Evolutionary conservation across 805 yeast species (phyloP).

Genomic region (Cyberlindnera veronae): DNA sequence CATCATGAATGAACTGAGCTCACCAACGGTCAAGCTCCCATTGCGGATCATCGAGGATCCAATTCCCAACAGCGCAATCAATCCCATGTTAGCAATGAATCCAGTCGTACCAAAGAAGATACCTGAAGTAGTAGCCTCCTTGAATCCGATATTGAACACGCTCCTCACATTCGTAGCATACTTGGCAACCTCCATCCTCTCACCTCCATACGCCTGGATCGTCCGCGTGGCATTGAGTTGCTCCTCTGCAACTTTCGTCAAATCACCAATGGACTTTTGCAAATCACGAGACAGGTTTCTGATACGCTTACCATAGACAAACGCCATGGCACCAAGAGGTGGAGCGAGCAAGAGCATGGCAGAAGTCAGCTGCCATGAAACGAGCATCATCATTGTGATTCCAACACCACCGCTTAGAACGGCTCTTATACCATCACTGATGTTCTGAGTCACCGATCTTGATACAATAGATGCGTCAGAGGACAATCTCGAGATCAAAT

Average conservation of each 20-base stretch:
- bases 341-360: constrained; percentile 81
- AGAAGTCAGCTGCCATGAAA: constrained; percentile 77
- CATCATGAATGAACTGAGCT: constrained; percentile 89
- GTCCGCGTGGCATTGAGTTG: constrained; percentile 82
- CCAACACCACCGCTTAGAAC: constrained; percentile 82
- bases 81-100: constrained; percentile 75
- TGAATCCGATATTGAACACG: constrained; percentile 63
- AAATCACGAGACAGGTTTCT: constrained; percentile 69
- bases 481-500: constrained; percentile 80
- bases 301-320: constrained; percentile 77
- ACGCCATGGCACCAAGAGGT: constrained; percentile 73
- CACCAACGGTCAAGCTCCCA: constrained; percentile 82
- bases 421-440: constrained; percentile 90
- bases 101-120: constrained; percentile 76
- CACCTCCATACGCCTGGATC: constrained; percentile 89
- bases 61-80: constrained; percentile 70
- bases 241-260: constrained; percentile 91
- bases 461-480: constrained; percentile 88
- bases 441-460: constrained; percentile 79
- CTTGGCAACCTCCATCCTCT: constrained; percentile 67
- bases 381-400: constrained; percentile 85
- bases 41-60: constrained; percentile 80
- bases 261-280: constrained; percentile 79
- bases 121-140: constrained; percentile 79
- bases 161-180: constrained; percentile 69